A percentile compares a stretch with the other conserved stretches of the same genome.
Evolutionary conservation across 179 eudicot species (phyloP).

Genomic region (Nepenthes alata): DNA sequence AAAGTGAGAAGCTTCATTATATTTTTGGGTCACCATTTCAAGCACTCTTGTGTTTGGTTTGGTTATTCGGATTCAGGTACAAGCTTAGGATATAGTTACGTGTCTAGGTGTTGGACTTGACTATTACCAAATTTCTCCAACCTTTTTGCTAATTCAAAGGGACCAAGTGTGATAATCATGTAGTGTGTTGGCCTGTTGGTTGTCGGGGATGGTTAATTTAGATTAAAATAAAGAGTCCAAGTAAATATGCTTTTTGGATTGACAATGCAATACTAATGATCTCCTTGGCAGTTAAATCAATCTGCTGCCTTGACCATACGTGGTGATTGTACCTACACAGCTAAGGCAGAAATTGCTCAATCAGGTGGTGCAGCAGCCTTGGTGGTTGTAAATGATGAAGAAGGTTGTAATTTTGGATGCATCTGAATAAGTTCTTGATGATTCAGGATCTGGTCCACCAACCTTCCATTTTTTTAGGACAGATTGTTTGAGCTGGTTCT

Average conservation of each 20-base stretch:
- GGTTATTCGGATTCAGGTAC: too few relatives aligned
- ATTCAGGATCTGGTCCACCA: not conserved
- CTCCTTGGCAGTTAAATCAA: slow-evolving; percentile 37
- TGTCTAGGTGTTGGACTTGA: too few relatives aligned
- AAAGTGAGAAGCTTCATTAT: too few relatives aligned
- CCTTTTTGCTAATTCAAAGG: too few relatives aligned
- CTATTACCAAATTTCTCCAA: too few relatives aligned
- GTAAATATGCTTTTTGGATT: not conserved
- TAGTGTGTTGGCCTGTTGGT: too few relatives aligned
- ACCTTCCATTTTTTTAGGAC: not conserved
- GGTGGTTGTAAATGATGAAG: slow-evolving; percentile 43
- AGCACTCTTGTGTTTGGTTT: too few relatives aligned
- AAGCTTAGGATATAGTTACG: too few relatives aligned
- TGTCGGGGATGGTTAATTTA: too few relatives aligned
- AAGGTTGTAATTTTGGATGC: slow-evolving; percentile 33
- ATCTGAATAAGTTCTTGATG: not conserved
- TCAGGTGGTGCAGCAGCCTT: slow-evolving; percentile 60
- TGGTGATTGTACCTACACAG: slow-evolving; percentile 64
- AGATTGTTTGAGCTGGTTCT: not conserved
- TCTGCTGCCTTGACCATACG: slow-evolving; percentile 55
- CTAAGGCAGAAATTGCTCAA: slow-evolving; percentile 62
- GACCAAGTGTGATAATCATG: too few relatives aligned
- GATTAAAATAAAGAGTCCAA: too few relatives aligned
- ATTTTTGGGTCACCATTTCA: too few relatives aligned
- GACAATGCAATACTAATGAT: not conserved